Evolutionary conservation across 2,329 filamentous ascomycete genomes (phyloP).

Genomic region (Tolypocladium cylindrosporum): DNA sequence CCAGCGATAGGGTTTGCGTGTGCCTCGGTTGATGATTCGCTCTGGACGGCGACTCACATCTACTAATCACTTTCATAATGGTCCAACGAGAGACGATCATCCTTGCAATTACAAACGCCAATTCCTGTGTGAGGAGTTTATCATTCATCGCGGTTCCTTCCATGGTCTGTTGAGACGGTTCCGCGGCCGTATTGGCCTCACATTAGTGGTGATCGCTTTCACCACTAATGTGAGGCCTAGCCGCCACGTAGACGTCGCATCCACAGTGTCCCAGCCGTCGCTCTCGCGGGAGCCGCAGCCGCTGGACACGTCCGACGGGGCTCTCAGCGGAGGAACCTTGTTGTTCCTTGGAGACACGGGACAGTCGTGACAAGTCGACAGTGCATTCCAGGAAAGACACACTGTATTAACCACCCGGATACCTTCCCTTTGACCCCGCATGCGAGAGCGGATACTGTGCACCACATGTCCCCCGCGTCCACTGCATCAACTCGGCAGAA

Average conservation of each 20-base stretch:
- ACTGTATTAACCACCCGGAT: conserved; percentile 4
- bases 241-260: background rate
- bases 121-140: too few species aligned
- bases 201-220: background rate
- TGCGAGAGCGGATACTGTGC: conserved; percentile 3
- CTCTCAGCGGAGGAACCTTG: background rate
- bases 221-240: background rate
- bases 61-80: background rate
- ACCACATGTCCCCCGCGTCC: background rate
- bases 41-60: background rate
- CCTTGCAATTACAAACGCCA: background rate
- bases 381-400: background rate
- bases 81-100: background rate
- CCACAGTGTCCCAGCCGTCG: background rate
- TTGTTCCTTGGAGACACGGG: background rate
- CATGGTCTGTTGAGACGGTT: background rate
- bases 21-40: background rate
- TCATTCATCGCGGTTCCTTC: too few species aligned
- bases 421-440: background rate
- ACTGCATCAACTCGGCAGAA: background rate
- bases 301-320: background rate
- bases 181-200: background rate
- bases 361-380: background rate
- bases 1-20: background rate
- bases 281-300: background rate